Evolutionary conservation across 202 grass and related monocot species (phyloP).

Genomic region (Thinopyrum obtusiflorum): DNA sequence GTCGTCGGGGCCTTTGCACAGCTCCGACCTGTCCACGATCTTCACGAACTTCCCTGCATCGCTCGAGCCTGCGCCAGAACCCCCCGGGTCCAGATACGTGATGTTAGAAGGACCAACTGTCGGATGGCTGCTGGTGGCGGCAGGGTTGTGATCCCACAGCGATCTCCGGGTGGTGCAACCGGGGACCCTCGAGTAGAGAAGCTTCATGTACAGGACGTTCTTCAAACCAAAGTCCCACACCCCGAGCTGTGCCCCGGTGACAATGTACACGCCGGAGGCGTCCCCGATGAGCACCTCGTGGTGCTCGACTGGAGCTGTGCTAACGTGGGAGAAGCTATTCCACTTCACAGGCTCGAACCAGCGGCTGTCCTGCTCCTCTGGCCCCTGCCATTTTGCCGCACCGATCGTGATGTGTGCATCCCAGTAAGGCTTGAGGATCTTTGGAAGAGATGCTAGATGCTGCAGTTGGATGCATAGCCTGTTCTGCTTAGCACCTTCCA

Average conservation of each 20-base stretch:
- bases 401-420: slow-evolving; percentile 56
- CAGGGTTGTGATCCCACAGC: slow-evolving; percentile 58
- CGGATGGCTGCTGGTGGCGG: not conserved
- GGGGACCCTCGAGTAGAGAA: slow-evolving; percentile 63
- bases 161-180: slow-evolving; percentile 61
- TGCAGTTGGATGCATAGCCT: slow-evolving; percentile 53
- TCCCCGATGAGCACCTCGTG: slow-evolving; percentile 34
- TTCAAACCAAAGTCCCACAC: slow-evolving; percentile 69
- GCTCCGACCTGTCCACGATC: slow-evolving; percentile 57
- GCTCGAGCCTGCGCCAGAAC: slow-evolving; percentile 16
- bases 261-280: slow-evolving; percentile 37
- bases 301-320: slow-evolving; percentile 58
- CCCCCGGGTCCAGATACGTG: not conserved
- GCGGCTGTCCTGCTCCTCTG: slow-evolving; percentile 70
- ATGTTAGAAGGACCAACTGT: not conserved
- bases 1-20: slow-evolving; percentile 58
- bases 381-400: slow-evolving; percentile 58
- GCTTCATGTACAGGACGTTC: slow-evolving; percentile 63
- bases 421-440: slow-evolving; percentile 71
- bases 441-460: slow-evolving; percentile 56
- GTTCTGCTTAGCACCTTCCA: slow-evolving; percentile 60
- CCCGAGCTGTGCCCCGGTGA: slow-evolving; percentile 64
- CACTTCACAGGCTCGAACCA: slow-evolving; percentile 73
- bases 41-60: slow-evolving; percentile 37
- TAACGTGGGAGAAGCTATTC: slow-evolving; percentile 67